These are phyloP conservation scores for Nemophila menziesii DNA, from an alignment of 257 asterid genomes.

Conservation along the genomic window DNA sequence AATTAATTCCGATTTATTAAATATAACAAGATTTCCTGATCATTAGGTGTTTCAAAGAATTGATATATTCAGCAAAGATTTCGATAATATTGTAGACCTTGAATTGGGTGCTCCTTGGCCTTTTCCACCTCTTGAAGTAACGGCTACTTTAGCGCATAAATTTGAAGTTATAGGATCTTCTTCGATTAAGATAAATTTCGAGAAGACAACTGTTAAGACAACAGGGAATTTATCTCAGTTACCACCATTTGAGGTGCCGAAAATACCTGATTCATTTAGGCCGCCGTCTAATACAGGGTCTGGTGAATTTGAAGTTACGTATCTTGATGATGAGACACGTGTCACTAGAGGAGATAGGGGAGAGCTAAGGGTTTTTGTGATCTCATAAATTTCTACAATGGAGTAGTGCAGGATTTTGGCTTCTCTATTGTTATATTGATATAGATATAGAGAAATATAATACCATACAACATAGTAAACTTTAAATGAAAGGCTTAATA, in stretches of 20 bases:
- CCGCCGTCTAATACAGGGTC: constrained; percentile 58
- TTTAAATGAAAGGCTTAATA: no score
- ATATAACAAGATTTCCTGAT: constrained; percentile 1
- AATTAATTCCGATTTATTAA: neutral
- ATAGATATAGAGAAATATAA: no score
- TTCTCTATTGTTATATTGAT: no score
- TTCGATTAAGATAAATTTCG: constrained; percentile 59
- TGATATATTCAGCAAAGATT: constrained; percentile 70
- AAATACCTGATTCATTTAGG: constrained; percentile 58
- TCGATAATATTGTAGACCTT: constrained; percentile 87
- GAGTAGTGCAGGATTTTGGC: no score
- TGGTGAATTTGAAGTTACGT: constrained; percentile 86
- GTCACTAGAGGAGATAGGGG: constrained; percentile 80
- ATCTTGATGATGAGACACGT: constrained; percentile 62
- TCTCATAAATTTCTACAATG: constrained; percentile 27
- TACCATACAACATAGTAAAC: no score
- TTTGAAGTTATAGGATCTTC: constrained; percentile 55
- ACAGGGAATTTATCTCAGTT: constrained; percentile 70
- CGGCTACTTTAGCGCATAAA: constrained; percentile 95
- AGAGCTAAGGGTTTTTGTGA: constrained; percentile 81
- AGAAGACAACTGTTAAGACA: constrained; percentile 79
- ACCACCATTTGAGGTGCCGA: constrained; percentile 77
- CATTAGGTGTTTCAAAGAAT: constrained; percentile 87
- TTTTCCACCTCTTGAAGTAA: constrained; percentile 58
- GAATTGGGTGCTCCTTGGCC: constrained; percentile 95